Evolutionary conservation across 805 yeast species (phyloP), one percentile per base, ranked within the genome.

Genomic region (Cyberlindnera samutprakarnensis): DNA sequence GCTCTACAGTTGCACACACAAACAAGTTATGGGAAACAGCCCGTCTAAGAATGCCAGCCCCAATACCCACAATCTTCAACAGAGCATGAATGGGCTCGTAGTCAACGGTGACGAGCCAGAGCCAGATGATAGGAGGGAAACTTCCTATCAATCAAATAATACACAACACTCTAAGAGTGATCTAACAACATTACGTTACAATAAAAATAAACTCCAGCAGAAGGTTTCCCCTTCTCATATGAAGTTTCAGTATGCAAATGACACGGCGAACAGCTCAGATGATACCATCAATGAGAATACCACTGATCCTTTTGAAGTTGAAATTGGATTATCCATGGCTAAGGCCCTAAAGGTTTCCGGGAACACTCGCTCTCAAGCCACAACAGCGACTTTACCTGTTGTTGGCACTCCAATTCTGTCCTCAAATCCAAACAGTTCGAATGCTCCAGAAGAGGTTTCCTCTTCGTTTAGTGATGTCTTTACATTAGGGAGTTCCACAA

Each of bases 21-120:
- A 31, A 32, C 38, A 35, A 30, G 36, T 40, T 50, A 73, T 73
- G 79, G 79, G 81, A 61, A 73, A 72, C 61, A 72, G 72, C 78
- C 79, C 79, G 65, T 72, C 79, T 25, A 58, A 42, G 30, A 47
- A 47, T 48, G 58, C 56, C 47, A 53, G 56, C 46, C 59, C 63
- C 57, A 55, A 50, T 54, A 47, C 62, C 54, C 53, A 48, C 39
- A 36, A 45, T 14, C 36, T 42, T 39, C 38, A 27, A 23, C 44
- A 51, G 50, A 59, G 61, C 38, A 47, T 61, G 38, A 44, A 37
- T 24, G 54, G 54, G 25, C 55, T 52, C n/a, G n/a, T n/a, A n/a
- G n/a, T n/a, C 35, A 46, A 54, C 24, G 31, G 33, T 32, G 56
- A 56, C 37, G 68, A 63, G 44, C 63, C 66, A 16, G 69, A 64